Conservation (phyloP, 2,329 filamentous ascomycete genomes). For the Pseudopithomyces chartarum region DNA sequence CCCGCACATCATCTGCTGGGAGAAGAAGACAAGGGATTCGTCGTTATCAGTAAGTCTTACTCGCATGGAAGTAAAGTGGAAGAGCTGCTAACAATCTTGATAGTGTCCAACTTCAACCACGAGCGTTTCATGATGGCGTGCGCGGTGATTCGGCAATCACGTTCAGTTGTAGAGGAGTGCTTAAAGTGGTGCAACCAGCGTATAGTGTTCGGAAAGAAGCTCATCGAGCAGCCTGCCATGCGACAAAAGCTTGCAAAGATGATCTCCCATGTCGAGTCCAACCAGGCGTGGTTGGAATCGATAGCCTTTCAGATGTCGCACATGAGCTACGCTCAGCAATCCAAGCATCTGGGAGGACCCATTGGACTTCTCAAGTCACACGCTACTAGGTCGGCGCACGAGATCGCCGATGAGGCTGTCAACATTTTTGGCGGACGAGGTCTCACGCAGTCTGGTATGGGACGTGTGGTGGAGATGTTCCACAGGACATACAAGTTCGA, state of each 20-base stretch:
- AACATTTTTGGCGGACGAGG: constrained; percentile 87
- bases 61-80: background rate
- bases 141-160: constrained; percentile 66
- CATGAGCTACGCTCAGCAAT: constrained; percentile 79
- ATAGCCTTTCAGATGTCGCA: constrained; percentile 88
- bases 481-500: constrained; percentile 79
- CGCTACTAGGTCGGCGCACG: constrained; percentile 75
- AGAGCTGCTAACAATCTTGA: constrained; percentile 1
- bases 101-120: constrained; percentile 83
- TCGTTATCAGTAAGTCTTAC: constrained; percentile 64
- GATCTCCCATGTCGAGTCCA: constrained; percentile 81
- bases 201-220: constrained; percentile 79
- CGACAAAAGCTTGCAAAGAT: constrained; percentile 83
- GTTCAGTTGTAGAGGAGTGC: constrained; percentile 78
- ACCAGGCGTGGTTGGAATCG: constrained; percentile 83
- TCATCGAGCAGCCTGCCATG: constrained; percentile 84
- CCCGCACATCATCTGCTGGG: constrained; percentile 78
- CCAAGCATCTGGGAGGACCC: constrained; percentile 75
- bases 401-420: constrained; percentile 81
- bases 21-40: constrained; percentile 83
- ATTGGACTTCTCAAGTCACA: constrained; percentile 84
- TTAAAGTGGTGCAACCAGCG: constrained; percentile 89
- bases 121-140: constrained; percentile 79
- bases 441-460: constrained; percentile 83
- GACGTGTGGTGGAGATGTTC: constrained; percentile 81